Conservation (phyloP, 192 early-diverging fungal species). For the Entrophospora sp. region DNA sequence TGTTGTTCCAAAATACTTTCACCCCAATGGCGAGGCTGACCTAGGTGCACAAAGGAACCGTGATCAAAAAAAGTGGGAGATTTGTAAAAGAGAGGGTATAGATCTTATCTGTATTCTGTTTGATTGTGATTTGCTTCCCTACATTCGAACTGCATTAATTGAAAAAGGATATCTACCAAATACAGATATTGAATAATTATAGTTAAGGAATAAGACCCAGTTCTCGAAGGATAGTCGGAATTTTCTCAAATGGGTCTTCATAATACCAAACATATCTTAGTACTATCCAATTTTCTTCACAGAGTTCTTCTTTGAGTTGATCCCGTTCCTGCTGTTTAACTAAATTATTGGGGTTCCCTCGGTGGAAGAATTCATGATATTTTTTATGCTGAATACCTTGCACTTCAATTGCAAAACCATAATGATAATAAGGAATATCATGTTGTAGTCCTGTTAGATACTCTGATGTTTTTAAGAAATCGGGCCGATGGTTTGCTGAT, state of each 20-base stretch:
- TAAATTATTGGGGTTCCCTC: background rate
- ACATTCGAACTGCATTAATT: background rate
- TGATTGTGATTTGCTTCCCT: constrained; percentile 4
- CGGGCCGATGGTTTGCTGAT: background rate
- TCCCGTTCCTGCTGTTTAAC: constrained; percentile 1
- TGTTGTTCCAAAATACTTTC: background rate
- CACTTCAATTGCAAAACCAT: no score
- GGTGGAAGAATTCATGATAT: background rate
- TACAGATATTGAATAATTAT: background rate
- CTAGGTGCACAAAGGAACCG: background rate
- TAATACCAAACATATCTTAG: constrained; percentile 10
- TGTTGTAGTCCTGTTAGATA: background rate
- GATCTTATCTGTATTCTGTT: background rate
- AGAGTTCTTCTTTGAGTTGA: no score
- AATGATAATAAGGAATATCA: constrained; percentile 1
- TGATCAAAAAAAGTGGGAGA: constrained; percentile 1
- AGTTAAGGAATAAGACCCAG: background rate
- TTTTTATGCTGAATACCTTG: background rate
- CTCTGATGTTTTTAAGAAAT: no score
- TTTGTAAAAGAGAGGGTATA: constrained; percentile 7
- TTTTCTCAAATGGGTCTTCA: constrained; percentile 1
- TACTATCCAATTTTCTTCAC: no score
- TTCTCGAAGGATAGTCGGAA: background rate
- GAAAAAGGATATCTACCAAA: background rate
- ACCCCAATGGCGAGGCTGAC: background rate